Conservation (phyloP, 805 yeast species). For the Wickerhamomyces pijperi region DNA sequence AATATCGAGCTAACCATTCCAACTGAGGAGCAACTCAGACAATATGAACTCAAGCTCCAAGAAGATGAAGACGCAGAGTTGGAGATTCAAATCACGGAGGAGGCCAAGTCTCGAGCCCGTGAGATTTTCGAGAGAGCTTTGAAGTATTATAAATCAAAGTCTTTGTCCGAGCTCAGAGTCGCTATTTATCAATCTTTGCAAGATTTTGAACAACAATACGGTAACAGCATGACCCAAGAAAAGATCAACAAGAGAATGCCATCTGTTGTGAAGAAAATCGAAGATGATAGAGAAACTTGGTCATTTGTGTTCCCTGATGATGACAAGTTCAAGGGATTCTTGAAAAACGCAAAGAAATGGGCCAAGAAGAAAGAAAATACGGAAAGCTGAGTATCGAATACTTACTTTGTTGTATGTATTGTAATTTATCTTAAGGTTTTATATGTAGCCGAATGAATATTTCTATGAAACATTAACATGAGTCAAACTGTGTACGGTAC, state of each 20-base stretch:
- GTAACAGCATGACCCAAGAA: constrained; percentile 28
- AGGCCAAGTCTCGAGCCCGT: constrained; percentile 42
- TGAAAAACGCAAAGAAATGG: constrained; percentile 42
- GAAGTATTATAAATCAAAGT: constrained; percentile 25
- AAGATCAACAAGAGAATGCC: constrained; percentile 42
- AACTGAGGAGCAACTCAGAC: constrained; percentile 35
- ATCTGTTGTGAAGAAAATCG: constrained; percentile 30
- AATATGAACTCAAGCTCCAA: constrained; percentile 16
- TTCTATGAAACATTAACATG: too few relatives aligned
- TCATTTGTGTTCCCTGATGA: constrained; percentile 67
- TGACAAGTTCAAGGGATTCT: constrained; percentile 25
- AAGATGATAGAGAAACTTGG: constrained; percentile 40
- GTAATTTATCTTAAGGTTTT: too few relatives aligned
- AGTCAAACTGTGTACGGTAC: too few relatives aligned
- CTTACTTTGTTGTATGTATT: too few relatives aligned
- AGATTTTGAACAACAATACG: constrained; percentile 56
- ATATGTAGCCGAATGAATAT: too few relatives aligned
- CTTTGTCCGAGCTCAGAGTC: constrained; percentile 32
- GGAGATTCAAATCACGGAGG: constrained; percentile 37
- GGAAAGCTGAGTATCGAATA: too few relatives aligned
- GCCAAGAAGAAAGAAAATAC: constrained; percentile 17
- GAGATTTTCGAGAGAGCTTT: constrained; percentile 45
- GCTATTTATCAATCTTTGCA: constrained; percentile 49
- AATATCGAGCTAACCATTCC: constrained; percentile 65
- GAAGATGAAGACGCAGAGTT: constrained; percentile 35